phyloP scores from a whole-genome alignment of 1,284 basidiomycete species.

The Tilletia indica region DNA sequence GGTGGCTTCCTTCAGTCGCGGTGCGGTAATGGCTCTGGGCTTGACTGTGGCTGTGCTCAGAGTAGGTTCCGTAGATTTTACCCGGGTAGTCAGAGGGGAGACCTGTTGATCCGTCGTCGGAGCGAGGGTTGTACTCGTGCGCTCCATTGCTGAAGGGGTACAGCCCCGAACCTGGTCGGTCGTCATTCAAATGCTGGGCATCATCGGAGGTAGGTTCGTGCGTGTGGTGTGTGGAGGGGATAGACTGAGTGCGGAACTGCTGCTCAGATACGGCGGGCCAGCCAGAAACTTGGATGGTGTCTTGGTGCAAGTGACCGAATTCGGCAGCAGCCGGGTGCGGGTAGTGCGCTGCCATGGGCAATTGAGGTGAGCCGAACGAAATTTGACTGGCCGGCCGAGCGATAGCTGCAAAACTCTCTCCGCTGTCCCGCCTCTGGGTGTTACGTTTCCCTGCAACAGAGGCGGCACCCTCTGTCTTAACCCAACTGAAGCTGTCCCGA shows the following conservation, averaged over 20 bases:
- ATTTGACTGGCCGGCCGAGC: not conserved
- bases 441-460: not conserved
- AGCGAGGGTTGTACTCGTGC: conserved; percentile 9
- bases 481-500: conserved; percentile 16
- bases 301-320: not conserved
- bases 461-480: not conserved
- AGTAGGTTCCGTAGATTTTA: not conserved
- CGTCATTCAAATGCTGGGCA: not conserved
- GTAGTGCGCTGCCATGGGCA: not conserved
- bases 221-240: not conserved
- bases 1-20: not conserved
- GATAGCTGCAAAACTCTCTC: conserved; percentile 11
- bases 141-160: conserved; percentile 10
- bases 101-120: not conserved
- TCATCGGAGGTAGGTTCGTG: conserved; percentile 6
- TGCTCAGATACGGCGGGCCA: not conserved
- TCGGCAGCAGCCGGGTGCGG: not conserved
- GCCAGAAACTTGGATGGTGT: conserved; percentile 1
- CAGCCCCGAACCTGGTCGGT: not conserved
- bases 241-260: not conserved
- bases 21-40: not conserved
- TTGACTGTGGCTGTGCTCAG: not conserved
- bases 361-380: not conserved
- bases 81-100: not conserved
- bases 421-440: not conserved